Evolutionary conservation across 768 basidiomycete genomes (phyloP).

Genomic region (Gyrodon lividus): DNA sequence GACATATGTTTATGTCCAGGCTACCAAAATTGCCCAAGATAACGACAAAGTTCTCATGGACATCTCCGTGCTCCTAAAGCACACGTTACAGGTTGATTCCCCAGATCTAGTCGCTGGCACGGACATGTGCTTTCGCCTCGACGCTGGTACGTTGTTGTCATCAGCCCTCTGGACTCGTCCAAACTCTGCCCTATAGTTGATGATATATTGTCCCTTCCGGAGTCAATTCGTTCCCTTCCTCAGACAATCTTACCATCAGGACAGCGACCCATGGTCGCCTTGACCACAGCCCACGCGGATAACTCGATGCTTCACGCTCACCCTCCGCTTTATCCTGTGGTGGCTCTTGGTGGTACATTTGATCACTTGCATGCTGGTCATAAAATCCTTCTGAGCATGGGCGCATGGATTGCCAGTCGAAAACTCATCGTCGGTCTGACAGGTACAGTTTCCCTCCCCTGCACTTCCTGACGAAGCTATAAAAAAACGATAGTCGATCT

Average conservation of each 20-base stretch:
- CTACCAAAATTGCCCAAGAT: slow-evolving; percentile 71
- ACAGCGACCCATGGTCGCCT: slow-evolving; percentile 5
- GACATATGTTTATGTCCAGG: slow-evolving; percentile 82
- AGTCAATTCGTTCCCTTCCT: slow-evolving; percentile 39
- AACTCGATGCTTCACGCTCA: background rate
- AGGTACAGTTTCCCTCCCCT: slow-evolving; percentile 42
- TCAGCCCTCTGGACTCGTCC: slow-evolving; percentile 2
- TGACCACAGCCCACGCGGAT: background rate
- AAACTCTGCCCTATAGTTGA: slow-evolving; percentile 32
- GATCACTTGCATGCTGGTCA: slow-evolving; percentile 98
- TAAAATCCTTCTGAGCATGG: slow-evolving; percentile 94
- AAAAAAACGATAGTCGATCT: slow-evolving; percentile 52
- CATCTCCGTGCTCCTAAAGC: slow-evolving; percentile 73
- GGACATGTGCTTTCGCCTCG: slow-evolving; percentile 42
- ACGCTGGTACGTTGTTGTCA: slow-evolving; percentile 40
- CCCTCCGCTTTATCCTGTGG: slow-evolving; percentile 52
- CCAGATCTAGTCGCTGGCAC: slow-evolving; percentile 35
- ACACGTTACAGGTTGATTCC: slow-evolving; percentile 45
- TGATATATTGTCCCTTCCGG: slow-evolving; percentile 42
- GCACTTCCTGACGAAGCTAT: slow-evolving; percentile 6
- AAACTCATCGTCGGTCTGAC: slow-evolving; percentile 92
- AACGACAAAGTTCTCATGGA: slow-evolving; percentile 69
- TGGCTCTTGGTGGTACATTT: slow-evolving; percentile 94
- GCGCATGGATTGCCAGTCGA: slow-evolving; percentile 70
- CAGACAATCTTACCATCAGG: slow-evolving; percentile 19